These are phyloP conservation scores for Dalbergia oliveri DNA, from an alignment of 306 rosid genomes.

Conservation along the genomic window DNA sequence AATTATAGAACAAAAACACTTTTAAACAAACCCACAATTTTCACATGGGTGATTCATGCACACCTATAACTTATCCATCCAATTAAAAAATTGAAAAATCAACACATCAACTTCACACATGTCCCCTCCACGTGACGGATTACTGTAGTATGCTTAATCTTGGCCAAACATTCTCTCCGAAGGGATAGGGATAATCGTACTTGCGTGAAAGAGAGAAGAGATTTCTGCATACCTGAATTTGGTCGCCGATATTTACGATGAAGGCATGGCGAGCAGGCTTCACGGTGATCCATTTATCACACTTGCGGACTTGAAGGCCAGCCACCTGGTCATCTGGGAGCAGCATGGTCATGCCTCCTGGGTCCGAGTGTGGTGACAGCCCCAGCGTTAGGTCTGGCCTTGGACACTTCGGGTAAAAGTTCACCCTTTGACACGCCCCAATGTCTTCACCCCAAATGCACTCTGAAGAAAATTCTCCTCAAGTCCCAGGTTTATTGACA, in stretches of 20 bases:
- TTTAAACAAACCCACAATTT: too few relatives aligned
- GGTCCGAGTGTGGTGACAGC: slow-evolving; percentile 90
- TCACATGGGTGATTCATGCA: too few relatives aligned
- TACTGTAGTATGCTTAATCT: too few relatives aligned
- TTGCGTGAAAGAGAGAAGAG: not conserved
- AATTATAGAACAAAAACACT: too few relatives aligned
- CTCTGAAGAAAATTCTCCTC: slow-evolving; percentile 59
- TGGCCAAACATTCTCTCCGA: slow-evolving; percentile 8
- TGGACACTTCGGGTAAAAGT: slow-evolving; percentile 88
- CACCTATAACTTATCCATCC: not conserved
- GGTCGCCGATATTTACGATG: slow-evolving; percentile 92
- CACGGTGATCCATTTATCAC: slow-evolving; percentile 75
- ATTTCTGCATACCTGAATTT: slow-evolving; percentile 71
- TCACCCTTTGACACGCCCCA: slow-evolving; percentile 89
- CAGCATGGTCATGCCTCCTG: slow-evolving; percentile 87
- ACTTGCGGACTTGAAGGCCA: slow-evolving; percentile 84
- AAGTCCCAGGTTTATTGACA: slow-evolving; percentile 73
- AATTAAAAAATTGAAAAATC: not conserved
- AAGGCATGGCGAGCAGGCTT: slow-evolving; percentile 83
- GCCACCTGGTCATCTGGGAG: slow-evolving; percentile 72
- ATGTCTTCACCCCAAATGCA: slow-evolving; percentile 81
- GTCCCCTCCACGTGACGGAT: slow-evolving; percentile 55
- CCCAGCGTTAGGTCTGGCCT: slow-evolving; percentile 83
- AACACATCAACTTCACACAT: not conserved
- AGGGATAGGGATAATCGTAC: not conserved